Conservation (phyloP, 2,329 filamentous ascomycete species). For the Ophiocordyceps robertsii region DNA sequence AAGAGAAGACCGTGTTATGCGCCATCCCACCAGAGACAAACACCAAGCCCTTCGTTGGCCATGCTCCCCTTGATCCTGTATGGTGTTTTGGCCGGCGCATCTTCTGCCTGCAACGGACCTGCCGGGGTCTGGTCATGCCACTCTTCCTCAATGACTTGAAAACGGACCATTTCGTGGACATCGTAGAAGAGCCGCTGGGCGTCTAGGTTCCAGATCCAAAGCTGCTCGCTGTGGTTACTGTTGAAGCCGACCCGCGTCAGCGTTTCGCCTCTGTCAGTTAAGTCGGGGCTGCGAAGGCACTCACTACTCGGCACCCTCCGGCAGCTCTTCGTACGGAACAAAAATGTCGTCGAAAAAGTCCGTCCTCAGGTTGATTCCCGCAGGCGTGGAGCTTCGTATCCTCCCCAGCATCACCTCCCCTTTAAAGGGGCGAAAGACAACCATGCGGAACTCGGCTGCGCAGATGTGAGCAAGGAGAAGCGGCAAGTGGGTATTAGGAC, state of each 20-base stretch:
- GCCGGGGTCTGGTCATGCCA: conserved; percentile 82
- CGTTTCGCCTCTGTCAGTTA: not conserved
- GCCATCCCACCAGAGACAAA: conserved; percentile 50
- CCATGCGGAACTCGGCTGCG: conserved; percentile 77
- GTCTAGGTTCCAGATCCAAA: conserved; percentile 76
- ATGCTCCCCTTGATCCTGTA: conserved; percentile 57
- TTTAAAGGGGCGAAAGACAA: conserved; percentile 93
- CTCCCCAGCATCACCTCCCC: conserved; percentile 79
- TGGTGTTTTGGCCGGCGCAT: conserved; percentile 49
- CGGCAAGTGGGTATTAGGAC: not conserved
- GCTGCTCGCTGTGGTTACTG: conserved; percentile 60
- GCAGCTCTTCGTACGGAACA: conserved; percentile 60
- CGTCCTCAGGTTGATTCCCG: conserved; percentile 66
- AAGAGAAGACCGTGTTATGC: not conserved
- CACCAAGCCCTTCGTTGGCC: conserved; percentile 47
- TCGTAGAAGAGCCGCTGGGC: conserved; percentile 73
- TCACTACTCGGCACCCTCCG: conserved; percentile 65
- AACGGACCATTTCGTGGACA: conserved; percentile 74
- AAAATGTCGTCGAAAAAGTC: conserved; percentile 94
- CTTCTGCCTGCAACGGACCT: conserved; percentile 49
- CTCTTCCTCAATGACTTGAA: conserved; percentile 73
- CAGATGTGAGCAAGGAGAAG: not conserved
- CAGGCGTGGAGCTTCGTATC: conserved; percentile 60
- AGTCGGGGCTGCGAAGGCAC: conserved; percentile 11
- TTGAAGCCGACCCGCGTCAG: not conserved